Conservation (phyloP, 495 filamentous ascomycete genomes). For the Parathielavia hyrcaniae region DNA sequence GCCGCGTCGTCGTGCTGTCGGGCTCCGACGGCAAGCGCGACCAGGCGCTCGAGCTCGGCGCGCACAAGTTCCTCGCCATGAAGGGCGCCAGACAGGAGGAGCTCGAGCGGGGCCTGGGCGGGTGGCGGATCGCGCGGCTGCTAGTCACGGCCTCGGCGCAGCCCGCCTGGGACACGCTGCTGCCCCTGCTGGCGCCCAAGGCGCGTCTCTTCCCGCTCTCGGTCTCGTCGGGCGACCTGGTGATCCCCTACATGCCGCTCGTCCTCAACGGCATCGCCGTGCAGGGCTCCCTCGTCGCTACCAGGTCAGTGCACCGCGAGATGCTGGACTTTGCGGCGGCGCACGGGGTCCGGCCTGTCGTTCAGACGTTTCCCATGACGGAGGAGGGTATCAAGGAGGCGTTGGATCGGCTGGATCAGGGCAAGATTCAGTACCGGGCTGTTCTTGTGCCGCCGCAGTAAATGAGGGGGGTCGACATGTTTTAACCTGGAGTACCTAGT, state of each 20-base stretch:
- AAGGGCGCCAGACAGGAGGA: constrained; percentile 5
- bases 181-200: neutral
- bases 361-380: constrained; percentile 17
- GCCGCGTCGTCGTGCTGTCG: constrained; percentile 52
- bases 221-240: neutral
- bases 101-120: neutral
- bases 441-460: constrained; percentile 10
- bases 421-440: constrained; percentile 48
- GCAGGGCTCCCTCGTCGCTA: constrained; percentile 30
- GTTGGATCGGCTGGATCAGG: constrained; percentile 68
- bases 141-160: constrained; percentile 29
- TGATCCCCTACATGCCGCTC: constrained; percentile 21
- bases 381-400: constrained; percentile 39
- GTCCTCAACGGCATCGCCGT: neutral
- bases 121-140: neutral
- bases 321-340: constrained; percentile 42
- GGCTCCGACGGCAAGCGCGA: constrained; percentile 47
- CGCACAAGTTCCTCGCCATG: constrained; percentile 50
- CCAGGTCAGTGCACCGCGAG: constrained; percentile 34
- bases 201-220: neutral
- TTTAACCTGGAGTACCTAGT: neutral
- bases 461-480: neutral
- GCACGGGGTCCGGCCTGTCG: constrained; percentile 34
- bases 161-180: constrained; percentile 30
- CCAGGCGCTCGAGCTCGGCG: constrained; percentile 50